Percentiles rank a stretch among this genome's conserved stretches.
Evolutionary conservation across 108 stramenopile genomes (phyloP).

Genomic region (Cylindrotheca fusiformis): DNA sequence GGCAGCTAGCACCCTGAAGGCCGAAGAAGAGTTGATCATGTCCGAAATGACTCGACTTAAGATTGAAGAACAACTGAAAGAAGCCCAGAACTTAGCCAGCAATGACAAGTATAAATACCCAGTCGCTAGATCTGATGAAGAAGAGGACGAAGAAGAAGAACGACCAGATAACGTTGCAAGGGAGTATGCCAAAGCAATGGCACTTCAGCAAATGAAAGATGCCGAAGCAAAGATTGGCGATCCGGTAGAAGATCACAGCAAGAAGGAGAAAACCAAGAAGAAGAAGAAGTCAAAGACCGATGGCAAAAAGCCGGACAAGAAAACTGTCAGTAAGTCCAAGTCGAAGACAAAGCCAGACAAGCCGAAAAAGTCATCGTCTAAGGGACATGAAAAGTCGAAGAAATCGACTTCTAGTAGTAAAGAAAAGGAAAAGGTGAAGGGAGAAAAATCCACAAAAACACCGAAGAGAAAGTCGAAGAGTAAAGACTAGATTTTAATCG

Average conservation of each 20-base stretch:
- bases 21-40: not conserved
- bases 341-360: too few relatives aligned
- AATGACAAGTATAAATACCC: too few relatives aligned
- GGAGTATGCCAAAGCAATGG: slow-evolving; percentile 9
- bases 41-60: not conserved
- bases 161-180: not conserved
- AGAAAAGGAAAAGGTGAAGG: too few relatives aligned
- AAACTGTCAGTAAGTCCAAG: too few relatives aligned
- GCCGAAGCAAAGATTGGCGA: not conserved
- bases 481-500: too few relatives aligned
- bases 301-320: not conserved
- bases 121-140: slow-evolving; percentile 12
- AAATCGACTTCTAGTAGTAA: too few relatives aligned
- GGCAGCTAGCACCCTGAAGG: not conserved
- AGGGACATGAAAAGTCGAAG: too few relatives aligned
- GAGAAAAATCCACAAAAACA: too few relatives aligned
- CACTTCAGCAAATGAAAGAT: slow-evolving; percentile 4
- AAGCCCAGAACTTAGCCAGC: slow-evolving; percentile 14
- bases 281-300: not conserved
- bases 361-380: too few relatives aligned
- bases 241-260: not conserved
- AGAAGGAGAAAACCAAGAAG: slow-evolving; percentile 1
- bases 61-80: too few relatives aligned
- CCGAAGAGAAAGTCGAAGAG: too few relatives aligned
- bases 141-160: slow-evolving; percentile 13